phyloP scores from a whole-genome alignment of 2,329 filamentous ascomycete species.

The Colletotrichum higginsianum region DNA sequence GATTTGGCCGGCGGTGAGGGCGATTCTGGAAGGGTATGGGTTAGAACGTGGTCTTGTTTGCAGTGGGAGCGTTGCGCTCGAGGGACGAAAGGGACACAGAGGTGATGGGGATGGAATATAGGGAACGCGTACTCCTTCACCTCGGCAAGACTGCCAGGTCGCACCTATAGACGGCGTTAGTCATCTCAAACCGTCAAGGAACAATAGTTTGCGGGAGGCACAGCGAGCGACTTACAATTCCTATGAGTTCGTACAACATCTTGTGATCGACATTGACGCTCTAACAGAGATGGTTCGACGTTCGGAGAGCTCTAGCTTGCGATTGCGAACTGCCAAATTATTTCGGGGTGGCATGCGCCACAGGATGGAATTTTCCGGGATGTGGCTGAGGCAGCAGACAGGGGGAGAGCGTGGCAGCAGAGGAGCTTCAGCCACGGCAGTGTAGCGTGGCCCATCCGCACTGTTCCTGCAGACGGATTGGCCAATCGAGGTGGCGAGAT shows the following conservation, averaged over 20 bases:
- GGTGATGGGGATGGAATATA: conserved; percentile 34
- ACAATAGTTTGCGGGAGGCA: neutral
- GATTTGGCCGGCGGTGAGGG: conserved; percentile 84
- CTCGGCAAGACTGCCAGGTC: conserved; percentile 89
- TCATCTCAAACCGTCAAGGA: neutral
- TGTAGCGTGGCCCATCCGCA: conserved; percentile 24
- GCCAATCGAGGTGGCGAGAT: conserved; percentile 28
- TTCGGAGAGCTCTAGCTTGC: conserved; percentile 21
- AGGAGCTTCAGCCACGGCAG: conserved; percentile 30
- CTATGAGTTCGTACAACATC: conserved; percentile 99
- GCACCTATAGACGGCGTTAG: conserved; percentile 74
- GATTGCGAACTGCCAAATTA: conserved; percentile 39
- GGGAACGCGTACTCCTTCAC: conserved; percentile 86
- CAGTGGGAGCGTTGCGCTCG: neutral
- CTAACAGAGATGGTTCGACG: conserved; percentile 23
- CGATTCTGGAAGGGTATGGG: conserved; percentile 74
- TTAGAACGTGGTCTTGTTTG: neutral
- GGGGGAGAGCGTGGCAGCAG: neutral
- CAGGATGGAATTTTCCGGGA: conserved; percentile 24
- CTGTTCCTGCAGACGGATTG: conserved; percentile 12
- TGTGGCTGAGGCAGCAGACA: conserved; percentile 3
- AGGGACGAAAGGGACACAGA: conserved; percentile 23
- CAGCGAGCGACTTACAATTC: conserved; percentile 77
- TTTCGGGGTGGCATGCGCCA: conserved; percentile 32
- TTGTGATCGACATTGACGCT: conserved; percentile 55